Evolutionary conservation across 1,284 basidiomycete species (phyloP).

Genomic region (Hortiboletus rubellus): DNA sequence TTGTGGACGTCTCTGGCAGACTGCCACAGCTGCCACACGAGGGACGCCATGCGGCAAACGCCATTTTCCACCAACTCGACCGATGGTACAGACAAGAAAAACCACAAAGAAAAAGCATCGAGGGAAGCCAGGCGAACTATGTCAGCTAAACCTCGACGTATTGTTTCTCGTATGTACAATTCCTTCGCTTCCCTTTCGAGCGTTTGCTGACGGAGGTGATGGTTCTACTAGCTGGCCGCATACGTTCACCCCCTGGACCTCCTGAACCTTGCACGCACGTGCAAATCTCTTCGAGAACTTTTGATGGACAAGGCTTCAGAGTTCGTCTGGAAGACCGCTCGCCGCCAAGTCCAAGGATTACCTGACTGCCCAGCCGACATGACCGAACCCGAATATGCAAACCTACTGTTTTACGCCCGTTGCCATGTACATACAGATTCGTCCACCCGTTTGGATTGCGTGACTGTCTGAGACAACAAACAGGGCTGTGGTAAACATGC

Average conservation of each 20-base stretch:
- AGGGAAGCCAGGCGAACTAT: background rate
- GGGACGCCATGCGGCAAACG: too few relatives aligned
- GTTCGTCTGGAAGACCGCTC: conserved; percentile 22
- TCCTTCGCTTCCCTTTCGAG: too few relatives aligned
- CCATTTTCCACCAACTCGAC: background rate
- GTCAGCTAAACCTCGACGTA: conserved; percentile 15
- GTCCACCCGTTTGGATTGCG: background rate
- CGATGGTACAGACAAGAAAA: background rate
- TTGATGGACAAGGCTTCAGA: conserved; percentile 21
- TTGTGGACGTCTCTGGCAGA: too few relatives aligned
- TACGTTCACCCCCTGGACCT: conserved; percentile 21
- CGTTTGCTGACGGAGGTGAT: background rate
- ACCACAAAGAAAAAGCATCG: background rate
- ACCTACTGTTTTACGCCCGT: conserved; percentile 23
- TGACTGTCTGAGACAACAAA: background rate
- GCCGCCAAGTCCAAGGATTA: conserved; percentile 2
- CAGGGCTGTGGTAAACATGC: conserved; percentile 8
- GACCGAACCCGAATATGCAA: conserved; percentile 34
- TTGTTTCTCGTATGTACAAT: conserved; percentile 1
- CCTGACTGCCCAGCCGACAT: conserved; percentile 32
- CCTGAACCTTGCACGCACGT: conserved; percentile 26
- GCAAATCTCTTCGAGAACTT: conserved; percentile 18
- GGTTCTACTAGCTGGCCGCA: conserved; percentile 1
- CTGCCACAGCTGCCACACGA: too few relatives aligned
- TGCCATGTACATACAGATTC: conserved; percentile 13